Evolutionary conservation across 83 land plant genomes (phyloP), one percentile per base, ranked within the genome.

Genomic region (Thuja plicata): DNA sequence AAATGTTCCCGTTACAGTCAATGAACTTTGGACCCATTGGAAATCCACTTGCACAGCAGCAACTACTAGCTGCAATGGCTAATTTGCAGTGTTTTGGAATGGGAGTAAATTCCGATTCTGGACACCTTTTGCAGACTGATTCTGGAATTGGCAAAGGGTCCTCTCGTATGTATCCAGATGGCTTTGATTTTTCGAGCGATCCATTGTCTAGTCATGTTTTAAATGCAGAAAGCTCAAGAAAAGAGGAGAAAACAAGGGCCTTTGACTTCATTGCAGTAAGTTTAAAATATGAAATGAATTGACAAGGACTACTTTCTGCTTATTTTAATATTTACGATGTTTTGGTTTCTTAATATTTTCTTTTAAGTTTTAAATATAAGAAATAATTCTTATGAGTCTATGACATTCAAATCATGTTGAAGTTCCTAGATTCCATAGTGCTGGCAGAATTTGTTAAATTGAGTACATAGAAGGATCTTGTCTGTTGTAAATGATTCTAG

Each of bases 191-290:
- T 30, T 21, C 92, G 52, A 89, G 90, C 46, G 89, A 93, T 80
- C 87, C 92, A 81, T 46, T 45, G 52, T 92, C 91, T 60, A 86
- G 81, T 43, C 89, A 88, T 32, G 88, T n/a, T 86, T 19, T 90
- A 19, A 19, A 74, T 54, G 74, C 90, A 88, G 89, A 73, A 40
- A 94, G 77, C 89, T 88, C 93, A 62, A 94, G 90, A 84, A 94
- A 92, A 89, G 97, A 93, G 87, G 95, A 95, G 5, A 86, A 86
- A 57, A 93, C 95, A 30, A 95, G 89, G 82, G 97, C 97, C 15
- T 95, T 95, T 91, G 97, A 95, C 76, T 95, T 95, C 82, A 94
- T 95, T 41, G 90, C 97, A 84, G 97, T 95, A 90, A 90, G 96
- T 86, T 92, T 43, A 11, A 54, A 19, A 24, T 7, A 80, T 40